Evolutionary conservation across 2,329 filamentous ascomycete species (phyloP), one percentile per base, ranked within the genome.

Genomic region (Pseudogymnoascus sp.): DNA sequence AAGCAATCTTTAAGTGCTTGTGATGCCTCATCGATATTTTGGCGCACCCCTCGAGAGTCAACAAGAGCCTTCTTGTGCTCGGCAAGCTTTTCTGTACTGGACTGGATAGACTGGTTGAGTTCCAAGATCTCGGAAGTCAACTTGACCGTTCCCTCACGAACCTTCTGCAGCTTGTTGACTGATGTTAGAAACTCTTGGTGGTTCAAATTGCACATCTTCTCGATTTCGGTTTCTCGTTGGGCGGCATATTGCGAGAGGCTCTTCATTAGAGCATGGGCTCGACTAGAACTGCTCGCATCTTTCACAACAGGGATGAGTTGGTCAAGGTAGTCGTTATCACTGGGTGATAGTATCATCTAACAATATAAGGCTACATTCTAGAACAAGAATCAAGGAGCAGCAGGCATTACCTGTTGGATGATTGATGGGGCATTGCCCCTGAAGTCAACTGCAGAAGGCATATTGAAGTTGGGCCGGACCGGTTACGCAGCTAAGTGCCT

Each of bases 151-250:
- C 91, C 92, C 75, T 97, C 91, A 62, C 93, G 88, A 61, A 97
- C 92, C 64, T 86, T 85, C 69, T 97, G 89, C n/a, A 99, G 84
- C 72, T 96, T 91, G 71, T 95, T 96, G 68, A 99, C 92, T 0
- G 93, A 97, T 67, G 85, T 86, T 35, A 97, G 88, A 72, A 99
- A 99, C 72, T 97, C 95, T 72, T 97, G 93, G 72, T 99, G 95
- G 71, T 97, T 96, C 10, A 90, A 93, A 71, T 96, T 87, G 70
- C 95, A 96, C 70, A 97, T 96, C 21, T 86, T 86, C 77, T 99
- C 95, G 68, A 99, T 97, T 70, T 97, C 93, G 13, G 84, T 77
- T 75, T 99, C 95, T 65, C 93, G 88, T 56, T 95, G 90, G 68
- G 88, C 87, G 35, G 93, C 90, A 75, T 96, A 96, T 68, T 88